Percentiles rank a stretch among this genome's conserved stretches.
Evolutionary conservation across 2,329 filamentous ascomycete genomes (phyloP).

Genomic region (Trichophyton simii): DNA sequence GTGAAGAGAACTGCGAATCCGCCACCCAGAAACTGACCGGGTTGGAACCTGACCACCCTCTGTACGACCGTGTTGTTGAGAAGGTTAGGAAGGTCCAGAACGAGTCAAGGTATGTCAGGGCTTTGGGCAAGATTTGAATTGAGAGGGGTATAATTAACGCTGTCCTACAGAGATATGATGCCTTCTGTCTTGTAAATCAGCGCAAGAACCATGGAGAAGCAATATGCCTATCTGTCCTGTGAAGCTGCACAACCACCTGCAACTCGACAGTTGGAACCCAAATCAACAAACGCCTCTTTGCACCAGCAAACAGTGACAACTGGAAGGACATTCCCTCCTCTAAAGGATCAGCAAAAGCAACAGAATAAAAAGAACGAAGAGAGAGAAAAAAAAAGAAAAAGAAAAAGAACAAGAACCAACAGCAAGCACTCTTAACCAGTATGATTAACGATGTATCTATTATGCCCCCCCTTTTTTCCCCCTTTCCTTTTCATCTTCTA

Average conservation of each 20-base stretch:
- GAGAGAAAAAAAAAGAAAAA: background rate
- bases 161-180: slow-evolving; percentile 2
- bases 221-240: background rate
- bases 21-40: slow-evolving; percentile 74
- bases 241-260: background rate
- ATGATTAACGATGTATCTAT: slow-evolving; percentile 5
- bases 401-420: background rate
- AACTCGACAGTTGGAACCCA: background rate
- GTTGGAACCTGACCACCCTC: slow-evolving; percentile 60
- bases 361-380: background rate
- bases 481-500: background rate
- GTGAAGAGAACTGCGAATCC: slow-evolving; percentile 56
- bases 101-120: slow-evolving; percentile 26
- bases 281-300: background rate
- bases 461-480: background rate
- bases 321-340: background rate
- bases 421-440: background rate
- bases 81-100: slow-evolving; percentile 72
- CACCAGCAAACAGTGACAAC: background rate
- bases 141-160: background rate
- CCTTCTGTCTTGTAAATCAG: background rate
- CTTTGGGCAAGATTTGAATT: background rate
- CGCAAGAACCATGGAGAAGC: background rate
- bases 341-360: background rate
- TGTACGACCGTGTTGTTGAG: slow-evolving; percentile 62